Percentiles rank a stretch among this genome's conserved stretches.
These are phyloP conservation scores for Trichoderma reesei DNA, from an alignment of 495 filamentous ascomycete genomes.

Conservation along the genomic window DNA sequence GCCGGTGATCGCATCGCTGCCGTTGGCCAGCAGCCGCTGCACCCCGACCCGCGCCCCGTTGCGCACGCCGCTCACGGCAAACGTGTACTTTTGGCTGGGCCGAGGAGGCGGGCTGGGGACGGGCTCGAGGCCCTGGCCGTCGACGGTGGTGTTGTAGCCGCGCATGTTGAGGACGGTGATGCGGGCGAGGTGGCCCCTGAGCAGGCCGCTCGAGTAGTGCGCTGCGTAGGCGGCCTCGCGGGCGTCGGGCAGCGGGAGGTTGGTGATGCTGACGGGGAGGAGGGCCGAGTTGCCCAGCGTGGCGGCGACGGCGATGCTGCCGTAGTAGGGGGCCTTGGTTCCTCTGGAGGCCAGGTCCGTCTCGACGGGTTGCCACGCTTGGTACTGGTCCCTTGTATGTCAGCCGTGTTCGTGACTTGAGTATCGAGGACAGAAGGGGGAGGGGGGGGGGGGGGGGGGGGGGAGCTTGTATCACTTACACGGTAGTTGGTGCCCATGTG, in stretches of 20 bases:
- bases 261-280: slow-evolving; percentile 26
- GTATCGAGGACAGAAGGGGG: no score
- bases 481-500: slow-evolving; percentile 58
- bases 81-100: slow-evolving; percentile 33
- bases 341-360: slow-evolving; percentile 44
- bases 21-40: slow-evolving; percentile 47
- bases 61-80: slow-evolving; percentile 19
- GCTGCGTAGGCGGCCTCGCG: slow-evolving; percentile 50
- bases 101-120: slow-evolving; percentile 20
- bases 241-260: slow-evolving; percentile 34
- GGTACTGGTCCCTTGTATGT: slow-evolving; percentile 20
- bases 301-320: slow-evolving; percentile 49
- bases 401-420: neutral
- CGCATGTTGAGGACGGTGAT: slow-evolving; percentile 51
- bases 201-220: slow-evolving; percentile 25
- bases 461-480: no score
- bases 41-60: slow-evolving; percentile 17
- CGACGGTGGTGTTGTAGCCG: slow-evolving; percentile 48
- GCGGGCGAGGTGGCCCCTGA: slow-evolving; percentile 31
- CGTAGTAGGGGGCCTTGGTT: slow-evolving; percentile 61
- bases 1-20: slow-evolving; percentile 52
- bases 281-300: slow-evolving; percentile 37
- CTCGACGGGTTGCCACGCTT: slow-evolving; percentile 48
- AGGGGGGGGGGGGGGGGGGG: no score
- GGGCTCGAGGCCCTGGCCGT: slow-evolving; percentile 26